Conservation (phyloP, 768 basidiomycete genomes). For the Agrocybe praecox region DNA sequence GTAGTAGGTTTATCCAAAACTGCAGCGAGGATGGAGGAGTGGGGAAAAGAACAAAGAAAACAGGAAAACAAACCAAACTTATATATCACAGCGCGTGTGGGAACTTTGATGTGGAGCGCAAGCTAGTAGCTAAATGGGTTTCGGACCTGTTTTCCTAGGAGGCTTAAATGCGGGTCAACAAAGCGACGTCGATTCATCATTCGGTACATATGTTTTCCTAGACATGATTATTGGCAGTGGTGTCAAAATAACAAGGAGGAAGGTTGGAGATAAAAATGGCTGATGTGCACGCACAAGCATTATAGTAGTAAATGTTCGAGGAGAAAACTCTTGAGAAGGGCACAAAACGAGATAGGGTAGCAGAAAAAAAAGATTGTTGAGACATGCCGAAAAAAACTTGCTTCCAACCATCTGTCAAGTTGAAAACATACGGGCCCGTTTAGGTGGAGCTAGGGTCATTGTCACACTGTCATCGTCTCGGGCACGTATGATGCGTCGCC, state of each 20-base stretch:
- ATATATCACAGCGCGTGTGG: neutral
- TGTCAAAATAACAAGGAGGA: neutral
- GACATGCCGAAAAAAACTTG: neutral
- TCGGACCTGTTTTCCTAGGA: neutral
- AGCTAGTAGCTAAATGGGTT: neutral
- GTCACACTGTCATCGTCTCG: constrained; percentile 2
- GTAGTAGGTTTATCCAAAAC: too few relatives aligned
- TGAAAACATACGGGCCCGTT: constrained; percentile 2
- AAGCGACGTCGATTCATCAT: neutral
- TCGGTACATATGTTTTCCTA: neutral
- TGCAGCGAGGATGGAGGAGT: too few relatives aligned
- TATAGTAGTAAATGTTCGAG: neutral
- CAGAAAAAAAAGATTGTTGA: neutral
- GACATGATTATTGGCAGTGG: neutral
- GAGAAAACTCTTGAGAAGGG: neutral
- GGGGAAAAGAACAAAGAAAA: neutral
- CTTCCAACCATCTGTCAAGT: neutral
- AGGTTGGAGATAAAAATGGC: neutral
- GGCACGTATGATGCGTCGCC: constrained; percentile 3
- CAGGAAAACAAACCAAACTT: neutral
- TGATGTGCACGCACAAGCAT: neutral
- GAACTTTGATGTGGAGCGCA: neutral
- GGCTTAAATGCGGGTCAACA: neutral
- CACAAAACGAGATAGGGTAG: neutral
- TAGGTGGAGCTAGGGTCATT: neutral